phyloP scores from a whole-genome alignment of 768 basidiomycete species.

The Suillus lakei region DNA sequence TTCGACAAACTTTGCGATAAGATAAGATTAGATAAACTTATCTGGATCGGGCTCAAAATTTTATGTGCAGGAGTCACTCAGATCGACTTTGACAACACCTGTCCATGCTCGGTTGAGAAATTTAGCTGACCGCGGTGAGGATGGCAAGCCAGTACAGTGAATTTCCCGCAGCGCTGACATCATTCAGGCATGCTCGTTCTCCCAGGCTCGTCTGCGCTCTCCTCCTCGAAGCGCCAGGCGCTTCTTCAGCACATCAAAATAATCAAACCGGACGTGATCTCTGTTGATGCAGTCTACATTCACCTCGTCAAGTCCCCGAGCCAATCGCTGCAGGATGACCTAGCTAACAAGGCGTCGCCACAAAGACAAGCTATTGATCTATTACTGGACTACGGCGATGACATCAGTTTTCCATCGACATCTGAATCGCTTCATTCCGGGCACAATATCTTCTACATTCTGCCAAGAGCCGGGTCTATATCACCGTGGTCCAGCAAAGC shows the following conservation, averaged over 20 bases:
- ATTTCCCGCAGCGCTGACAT: neutral
- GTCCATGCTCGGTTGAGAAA: neutral
- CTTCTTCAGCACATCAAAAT: conserved; percentile 66
- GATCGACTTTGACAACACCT: neutral
- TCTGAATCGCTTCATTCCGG: conserved; percentile 34
- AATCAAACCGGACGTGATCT: conserved; percentile 53
- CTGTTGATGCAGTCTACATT: conserved; percentile 83
- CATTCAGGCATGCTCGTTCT: conserved; percentile 72
- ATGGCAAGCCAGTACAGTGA: neutral
- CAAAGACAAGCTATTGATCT: conserved; percentile 61
- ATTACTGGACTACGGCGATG: conserved; percentile 86
- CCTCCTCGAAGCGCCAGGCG: conserved; percentile 67
- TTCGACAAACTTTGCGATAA: neutral
- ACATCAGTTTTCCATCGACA: conserved; percentile 56
- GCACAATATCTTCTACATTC: conserved; percentile 65
- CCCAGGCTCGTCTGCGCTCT: conserved; percentile 76
- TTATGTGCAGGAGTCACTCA: neutral
- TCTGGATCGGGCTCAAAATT: neutral
- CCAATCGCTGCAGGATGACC: conserved; percentile 46
- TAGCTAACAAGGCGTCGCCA: conserved; percentile 48
- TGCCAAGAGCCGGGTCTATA: conserved; percentile 88
- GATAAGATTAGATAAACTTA: conserved; percentile 1
- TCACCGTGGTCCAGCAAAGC: conserved; percentile 99
- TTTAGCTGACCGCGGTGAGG: neutral
- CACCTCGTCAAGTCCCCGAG: conserved; percentile 79